These are phyloP conservation scores for Silene vulgaris DNA, from an alignment of 179 eudicot genomes.

Conservation along the genomic window DNA sequence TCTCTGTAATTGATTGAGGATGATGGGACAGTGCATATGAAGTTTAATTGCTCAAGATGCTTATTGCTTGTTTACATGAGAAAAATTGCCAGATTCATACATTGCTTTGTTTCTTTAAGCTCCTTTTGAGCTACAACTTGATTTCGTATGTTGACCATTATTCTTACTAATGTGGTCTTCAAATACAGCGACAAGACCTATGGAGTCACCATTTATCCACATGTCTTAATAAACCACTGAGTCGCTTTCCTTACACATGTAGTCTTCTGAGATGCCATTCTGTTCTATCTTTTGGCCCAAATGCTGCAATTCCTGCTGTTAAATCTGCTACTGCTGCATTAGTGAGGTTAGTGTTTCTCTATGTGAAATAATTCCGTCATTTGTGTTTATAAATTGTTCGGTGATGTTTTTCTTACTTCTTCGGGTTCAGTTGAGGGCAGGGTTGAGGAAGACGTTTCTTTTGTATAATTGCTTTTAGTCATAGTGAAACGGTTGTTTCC, in stretches of 20 bases:
- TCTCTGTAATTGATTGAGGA: neutral
- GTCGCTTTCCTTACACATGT: constrained; percentile 34
- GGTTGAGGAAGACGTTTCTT: neutral
- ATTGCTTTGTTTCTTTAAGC: neutral
- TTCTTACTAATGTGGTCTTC: constrained; percentile 9
- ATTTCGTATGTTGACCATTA: neutral
- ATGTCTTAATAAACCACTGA: constrained; percentile 34
- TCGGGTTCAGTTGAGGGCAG: neutral
- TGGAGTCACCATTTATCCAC: constrained; percentile 45
- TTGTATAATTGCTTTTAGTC: neutral
- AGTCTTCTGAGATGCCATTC: constrained; percentile 45
- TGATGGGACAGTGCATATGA: neutral
- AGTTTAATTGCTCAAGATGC: neutral
- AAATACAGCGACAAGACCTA: constrained; percentile 43
- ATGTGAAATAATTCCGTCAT: constrained; percentile 7
- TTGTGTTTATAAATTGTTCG: neutral
- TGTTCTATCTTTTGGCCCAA: constrained; percentile 38
- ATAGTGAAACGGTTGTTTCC: neutral
- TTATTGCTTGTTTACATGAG: neutral
- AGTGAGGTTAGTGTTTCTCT: constrained; percentile 40
- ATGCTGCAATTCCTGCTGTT: constrained; percentile 34
- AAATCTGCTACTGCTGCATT: constrained; percentile 55
- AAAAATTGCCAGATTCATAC: neutral
- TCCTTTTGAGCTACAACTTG: neutral
- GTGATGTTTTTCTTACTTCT: neutral